A percentile compares a stretch with the other conserved stretches of the same genome.
Evolutionary conservation across 768 basidiomycete species (phyloP).

Genomic region (Mycena epipterygia): DNA sequence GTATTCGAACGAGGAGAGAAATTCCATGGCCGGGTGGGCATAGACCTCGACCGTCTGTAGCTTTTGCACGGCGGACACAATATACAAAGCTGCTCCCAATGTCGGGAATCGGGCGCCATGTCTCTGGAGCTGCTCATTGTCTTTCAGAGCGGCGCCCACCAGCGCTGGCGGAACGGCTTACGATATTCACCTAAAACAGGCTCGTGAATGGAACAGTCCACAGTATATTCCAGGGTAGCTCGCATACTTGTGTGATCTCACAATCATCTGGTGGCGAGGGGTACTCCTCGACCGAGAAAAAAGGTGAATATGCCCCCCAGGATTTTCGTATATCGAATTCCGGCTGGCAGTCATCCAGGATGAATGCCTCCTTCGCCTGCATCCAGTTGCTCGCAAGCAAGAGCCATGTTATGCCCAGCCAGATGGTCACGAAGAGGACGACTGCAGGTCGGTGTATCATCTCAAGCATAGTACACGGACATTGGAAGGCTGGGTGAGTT

Average conservation of each 20-base stretch:
- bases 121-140: slow-evolving; percentile 71
- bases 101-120: slow-evolving; percentile 89
- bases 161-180: slow-evolving; percentile 46
- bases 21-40: slow-evolving; percentile 63
- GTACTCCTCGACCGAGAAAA: slow-evolving; percentile 63
- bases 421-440: slow-evolving; percentile 13
- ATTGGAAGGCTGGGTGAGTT: too few relatives aligned
- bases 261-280: slow-evolving; percentile 61
- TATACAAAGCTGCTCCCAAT: slow-evolving; percentile 54
- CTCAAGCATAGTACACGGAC: too few relatives aligned
- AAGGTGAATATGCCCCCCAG: slow-evolving; percentile 78
- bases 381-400: slow-evolving; percentile 9
- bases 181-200: slow-evolving; percentile 68
- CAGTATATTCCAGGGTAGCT: neutral
- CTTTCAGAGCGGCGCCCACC: neutral
- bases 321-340: slow-evolving; percentile 38
- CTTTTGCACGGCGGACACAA: slow-evolving; percentile 64
- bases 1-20: slow-evolving; percentile 71
- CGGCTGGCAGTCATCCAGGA: neutral
- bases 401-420: slow-evolving; percentile 24
- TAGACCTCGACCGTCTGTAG: slow-evolving; percentile 63
- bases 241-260: slow-evolving; percentile 65
- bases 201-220: neutral
- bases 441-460: too few relatives aligned
- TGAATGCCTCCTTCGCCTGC: neutral